Evolutionary conservation across 2,329 filamentous ascomycete genomes (phyloP), one percentile per base, ranked within the genome.

Genomic region (Thermothelomyces thermophilus): DNA sequence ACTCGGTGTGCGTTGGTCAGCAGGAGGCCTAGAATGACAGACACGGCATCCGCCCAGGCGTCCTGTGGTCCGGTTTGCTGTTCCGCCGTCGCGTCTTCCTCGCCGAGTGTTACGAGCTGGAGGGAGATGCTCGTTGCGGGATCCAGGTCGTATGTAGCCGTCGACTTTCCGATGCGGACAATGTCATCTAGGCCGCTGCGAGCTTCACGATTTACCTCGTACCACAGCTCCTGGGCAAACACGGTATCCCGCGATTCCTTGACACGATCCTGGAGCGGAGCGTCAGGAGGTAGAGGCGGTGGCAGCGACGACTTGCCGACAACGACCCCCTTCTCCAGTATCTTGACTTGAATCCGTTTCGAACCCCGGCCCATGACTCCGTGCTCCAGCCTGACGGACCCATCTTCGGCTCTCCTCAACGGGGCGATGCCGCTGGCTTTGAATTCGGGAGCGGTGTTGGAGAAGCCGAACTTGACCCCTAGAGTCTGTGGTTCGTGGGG

Each of bases 391-490:
- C 81, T 74, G 30, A 95, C 81, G 5, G 77, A 78, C 3, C 91
- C 91, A 58, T 90, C 82, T 14, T 84, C 78, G 10, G 81, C 79
- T 56, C 89, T 80, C 30, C 84, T 77, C 59, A 98, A 73, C 0
- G 88, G 86, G 2, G 88, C 90, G 14, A 95, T 76, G n/a, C 90
- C 90, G 26, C 83, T 84, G 56, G 84, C 70, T 53, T 74, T 76
- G 58, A 83, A 83, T 19, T 79, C 74, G 5, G 77, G 68, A 1
- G 77, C 72, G 20, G 80, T 77, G 72, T 52, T 57, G 19, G 85
- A 77, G 63, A 95, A 95, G 7, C 91, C 93, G 67, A 91, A 96
- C 56, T 87, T 83, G 31, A 97, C 91, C 17, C 86, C 90, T 43
- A 97, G 74, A 0, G 82, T 83, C 58, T 87, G 81, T 43, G 76